Conservation (phyloP, 208 protist genomes). For the Crithidia mellificae region DNA sequence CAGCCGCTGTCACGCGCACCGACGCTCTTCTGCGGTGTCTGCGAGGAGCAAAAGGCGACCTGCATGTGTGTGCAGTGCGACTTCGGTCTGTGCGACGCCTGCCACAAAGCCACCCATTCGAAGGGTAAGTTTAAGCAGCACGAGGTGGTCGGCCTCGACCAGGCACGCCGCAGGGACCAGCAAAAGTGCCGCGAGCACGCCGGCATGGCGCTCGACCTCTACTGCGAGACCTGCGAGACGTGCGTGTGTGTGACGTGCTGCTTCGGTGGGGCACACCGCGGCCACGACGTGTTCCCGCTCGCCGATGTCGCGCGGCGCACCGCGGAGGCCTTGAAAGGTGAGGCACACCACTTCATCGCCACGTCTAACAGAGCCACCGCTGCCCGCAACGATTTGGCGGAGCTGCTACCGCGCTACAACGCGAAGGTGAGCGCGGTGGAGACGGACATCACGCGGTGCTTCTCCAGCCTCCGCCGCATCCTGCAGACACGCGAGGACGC, state of each 20-base stretch:
- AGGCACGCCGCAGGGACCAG: conserved; percentile 29
- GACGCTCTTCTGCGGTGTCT: conserved; percentile 51
- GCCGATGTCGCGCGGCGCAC: conserved; percentile 36
- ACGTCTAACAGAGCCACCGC: conserved; percentile 8
- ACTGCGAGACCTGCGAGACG: conserved; percentile 57
- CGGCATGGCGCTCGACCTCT: conserved; percentile 61
- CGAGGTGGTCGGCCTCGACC: conserved; percentile 43
- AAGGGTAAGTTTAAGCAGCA: conserved; percentile 66
- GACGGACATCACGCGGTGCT: conserved; percentile 37
- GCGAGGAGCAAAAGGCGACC: conserved; percentile 45
- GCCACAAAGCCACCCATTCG: conserved; percentile 49
- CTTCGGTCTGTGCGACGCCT: conserved; percentile 67
- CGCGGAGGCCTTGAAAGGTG: background rate
- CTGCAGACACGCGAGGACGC: conserved; percentile 49
- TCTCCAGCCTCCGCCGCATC: conserved; percentile 37
- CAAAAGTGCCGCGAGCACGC: conserved; percentile 45
- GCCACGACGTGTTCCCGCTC: conserved; percentile 56
- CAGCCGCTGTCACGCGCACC: background rate
- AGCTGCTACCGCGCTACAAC: conserved; percentile 30
- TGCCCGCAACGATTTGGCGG: conserved; percentile 5
- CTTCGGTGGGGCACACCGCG: conserved; percentile 67
- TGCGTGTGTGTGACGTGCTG: conserved; percentile 74
- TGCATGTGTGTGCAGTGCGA: conserved; percentile 68
- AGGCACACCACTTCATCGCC: conserved; percentile 25
- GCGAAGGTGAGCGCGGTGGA: conserved; percentile 23